Conservation (phyloP, 2,329 filamentous ascomycete species). For the Exophiala aquamarina region DNA sequence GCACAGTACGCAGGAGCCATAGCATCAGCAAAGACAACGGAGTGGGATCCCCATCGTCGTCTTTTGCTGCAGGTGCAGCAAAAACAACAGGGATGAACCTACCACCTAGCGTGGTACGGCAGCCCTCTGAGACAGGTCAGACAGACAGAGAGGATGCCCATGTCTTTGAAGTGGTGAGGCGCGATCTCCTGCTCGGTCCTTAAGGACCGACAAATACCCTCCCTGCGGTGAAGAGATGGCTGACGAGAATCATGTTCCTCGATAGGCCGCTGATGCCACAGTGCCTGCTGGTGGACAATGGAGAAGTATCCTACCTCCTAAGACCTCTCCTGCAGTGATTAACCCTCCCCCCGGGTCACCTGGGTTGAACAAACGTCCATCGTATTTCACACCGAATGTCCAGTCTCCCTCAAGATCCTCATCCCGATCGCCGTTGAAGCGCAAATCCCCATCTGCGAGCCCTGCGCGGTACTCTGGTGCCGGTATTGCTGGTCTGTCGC, state of each 20-base stretch:
- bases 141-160: constrained; percentile 39
- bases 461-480: constrained; percentile 8
- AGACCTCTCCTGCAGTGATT: neutral
- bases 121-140: constrained; percentile 13
- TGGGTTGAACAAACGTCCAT: constrained; percentile 3
- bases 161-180: constrained; percentile 50
- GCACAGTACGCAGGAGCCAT: constrained; percentile 6
- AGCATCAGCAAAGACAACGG: constrained; percentile 14
- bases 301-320: too few relatives aligned
- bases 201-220: constrained; percentile 28
- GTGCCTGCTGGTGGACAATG: too few relatives aligned
- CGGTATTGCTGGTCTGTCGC: constrained; percentile 11
- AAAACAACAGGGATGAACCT: constrained; percentile 7
- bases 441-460: constrained; percentile 12
- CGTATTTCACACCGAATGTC: neutral
- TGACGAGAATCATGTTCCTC: too few relatives aligned
- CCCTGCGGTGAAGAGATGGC: too few relatives aligned
- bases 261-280: too few relatives aligned
- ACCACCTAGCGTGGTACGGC: constrained; percentile 21
- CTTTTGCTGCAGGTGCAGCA: constrained; percentile 2
- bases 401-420: constrained; percentile 4
- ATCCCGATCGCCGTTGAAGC: constrained; percentile 19
- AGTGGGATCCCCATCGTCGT: neutral
- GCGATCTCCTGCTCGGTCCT: constrained; percentile 45
- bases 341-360: neutral